phyloP scores from a whole-genome alignment of 2,329 filamentous ascomycete genomes.

The Orbilia blumenaviensis region DNA sequence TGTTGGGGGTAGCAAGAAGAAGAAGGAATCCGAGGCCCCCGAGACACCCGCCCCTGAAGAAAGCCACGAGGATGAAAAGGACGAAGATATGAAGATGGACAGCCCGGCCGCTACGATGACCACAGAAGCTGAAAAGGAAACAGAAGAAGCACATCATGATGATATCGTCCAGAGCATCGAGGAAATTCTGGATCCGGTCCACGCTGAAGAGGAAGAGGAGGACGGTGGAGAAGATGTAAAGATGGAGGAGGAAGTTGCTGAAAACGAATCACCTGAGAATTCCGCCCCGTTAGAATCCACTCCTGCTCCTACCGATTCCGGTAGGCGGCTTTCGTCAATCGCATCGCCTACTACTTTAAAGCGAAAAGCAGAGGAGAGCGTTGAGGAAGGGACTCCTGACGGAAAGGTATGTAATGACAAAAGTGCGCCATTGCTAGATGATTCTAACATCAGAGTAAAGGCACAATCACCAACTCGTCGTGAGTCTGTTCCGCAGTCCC shows the following conservation, averaged over 20 bases:
- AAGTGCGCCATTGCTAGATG: too few species aligned
- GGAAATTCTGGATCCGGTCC: constrained; percentile 34
- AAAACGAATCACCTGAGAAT: constrained; percentile 23
- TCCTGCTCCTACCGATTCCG: constrained; percentile 16
- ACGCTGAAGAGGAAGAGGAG: constrained; percentile 18
- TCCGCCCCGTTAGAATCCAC: constrained; percentile 3
- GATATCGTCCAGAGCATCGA: constrained; percentile 21
- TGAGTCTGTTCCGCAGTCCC: constrained; percentile 38
- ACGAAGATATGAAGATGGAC: constrained; percentile 58
- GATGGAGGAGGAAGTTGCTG: constrained; percentile 12
- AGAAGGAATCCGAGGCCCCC: constrained; percentile 40
- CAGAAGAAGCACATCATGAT: constrained; percentile 2
- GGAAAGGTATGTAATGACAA: constrained; percentile 20
- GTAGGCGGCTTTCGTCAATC: constrained; percentile 24
- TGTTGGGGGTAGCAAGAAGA: constrained; percentile 56
- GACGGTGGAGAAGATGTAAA: neutral
- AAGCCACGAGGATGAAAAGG: constrained; percentile 61
- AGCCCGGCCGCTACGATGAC: constrained; percentile 52
- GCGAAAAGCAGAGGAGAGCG: constrained; percentile 45
- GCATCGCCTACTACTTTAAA: constrained; percentile 28
- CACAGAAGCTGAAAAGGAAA: constrained; percentile 41
- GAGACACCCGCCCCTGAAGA: constrained; percentile 45
- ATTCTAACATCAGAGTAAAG: constrained; percentile 22
- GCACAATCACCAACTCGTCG: constrained; percentile 42
- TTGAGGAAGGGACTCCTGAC: constrained; percentile 39